Conservation (phyloP, 2,329 filamentous ascomycete species). For the Penicillium nordicum region DNA sequence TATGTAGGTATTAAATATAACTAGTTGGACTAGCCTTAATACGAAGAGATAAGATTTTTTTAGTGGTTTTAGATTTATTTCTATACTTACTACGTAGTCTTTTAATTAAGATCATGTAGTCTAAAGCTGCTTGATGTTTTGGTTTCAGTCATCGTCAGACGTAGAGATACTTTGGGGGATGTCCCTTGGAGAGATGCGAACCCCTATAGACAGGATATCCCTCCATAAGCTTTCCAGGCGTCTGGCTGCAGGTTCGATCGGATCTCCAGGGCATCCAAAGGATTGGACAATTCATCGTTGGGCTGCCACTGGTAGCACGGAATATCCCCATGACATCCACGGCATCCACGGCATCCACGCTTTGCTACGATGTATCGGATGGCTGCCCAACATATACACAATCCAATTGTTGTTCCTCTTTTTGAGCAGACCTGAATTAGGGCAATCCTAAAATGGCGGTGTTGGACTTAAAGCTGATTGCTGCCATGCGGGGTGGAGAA, state of each 20-base stretch:
- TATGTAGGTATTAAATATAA: no score
- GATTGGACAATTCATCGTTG: constrained; percentile 11
- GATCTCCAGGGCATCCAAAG: constrained; percentile 1
- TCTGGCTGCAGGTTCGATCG: not conserved
- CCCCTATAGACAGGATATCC: not conserved
- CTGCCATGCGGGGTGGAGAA: constrained; percentile 14
- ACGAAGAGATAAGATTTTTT: no score
- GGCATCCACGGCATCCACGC: not conserved
- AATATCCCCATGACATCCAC: not conserved
- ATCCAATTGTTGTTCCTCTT: not conserved
- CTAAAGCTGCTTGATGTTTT: no score
- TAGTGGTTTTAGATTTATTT: no score
- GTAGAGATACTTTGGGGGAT: not conserved
- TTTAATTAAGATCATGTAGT: no score
- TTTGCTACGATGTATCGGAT: not conserved
- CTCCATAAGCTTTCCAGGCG: no score
- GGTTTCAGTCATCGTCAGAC: not conserved
- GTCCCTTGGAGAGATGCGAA: not conserved
- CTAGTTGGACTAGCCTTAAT: no score
- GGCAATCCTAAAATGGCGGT: constrained; percentile 1
- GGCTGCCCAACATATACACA: not conserved
- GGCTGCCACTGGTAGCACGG: constrained; percentile 5
- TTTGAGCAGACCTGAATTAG: not conserved
- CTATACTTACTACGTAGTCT: no score
- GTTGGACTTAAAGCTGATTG: constrained; percentile 9